Conservation (phyloP, 305 asterid species). For the Coffea humblotiana region DNA sequence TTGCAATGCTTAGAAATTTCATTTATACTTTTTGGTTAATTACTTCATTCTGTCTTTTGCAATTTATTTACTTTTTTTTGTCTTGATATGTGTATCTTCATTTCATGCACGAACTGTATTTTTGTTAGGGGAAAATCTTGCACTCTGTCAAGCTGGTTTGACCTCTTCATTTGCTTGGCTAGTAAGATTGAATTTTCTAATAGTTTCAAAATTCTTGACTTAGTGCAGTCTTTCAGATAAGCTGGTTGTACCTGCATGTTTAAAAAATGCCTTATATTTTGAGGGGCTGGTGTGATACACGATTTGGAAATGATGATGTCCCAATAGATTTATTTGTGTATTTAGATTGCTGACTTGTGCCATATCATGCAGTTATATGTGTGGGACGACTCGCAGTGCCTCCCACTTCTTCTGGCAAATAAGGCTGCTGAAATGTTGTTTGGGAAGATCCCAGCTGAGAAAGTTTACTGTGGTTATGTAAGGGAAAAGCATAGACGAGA, state of each 20-base stretch:
- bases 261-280: not conserved
- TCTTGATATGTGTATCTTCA: not conserved
- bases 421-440: constrained; percentile 64
- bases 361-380: constrained; percentile 56
- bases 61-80: too few relatives aligned
- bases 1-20: too few relatives aligned
- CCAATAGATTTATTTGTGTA: not conserved
- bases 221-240: not conserved
- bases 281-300: not conserved
- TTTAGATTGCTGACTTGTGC: not conserved
- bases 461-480: constrained; percentile 46
- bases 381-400: constrained; percentile 59
- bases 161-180: not conserved
- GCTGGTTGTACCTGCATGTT: not conserved
- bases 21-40: too few relatives aligned
- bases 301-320: too few relatives aligned
- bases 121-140: not conserved
- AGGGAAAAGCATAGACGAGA: constrained; percentile 25
- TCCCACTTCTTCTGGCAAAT: constrained; percentile 54
- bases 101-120: not conserved
- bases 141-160: not conserved
- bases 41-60: too few relatives aligned
- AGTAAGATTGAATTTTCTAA: not conserved
- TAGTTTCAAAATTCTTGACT: not conserved
- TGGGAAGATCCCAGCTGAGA: constrained; percentile 60